Evolutionary conservation across 805 yeast genomes (phyloP), one percentile per base, ranked within the genome.

Genomic region (Candida taoyuanica): DNA sequence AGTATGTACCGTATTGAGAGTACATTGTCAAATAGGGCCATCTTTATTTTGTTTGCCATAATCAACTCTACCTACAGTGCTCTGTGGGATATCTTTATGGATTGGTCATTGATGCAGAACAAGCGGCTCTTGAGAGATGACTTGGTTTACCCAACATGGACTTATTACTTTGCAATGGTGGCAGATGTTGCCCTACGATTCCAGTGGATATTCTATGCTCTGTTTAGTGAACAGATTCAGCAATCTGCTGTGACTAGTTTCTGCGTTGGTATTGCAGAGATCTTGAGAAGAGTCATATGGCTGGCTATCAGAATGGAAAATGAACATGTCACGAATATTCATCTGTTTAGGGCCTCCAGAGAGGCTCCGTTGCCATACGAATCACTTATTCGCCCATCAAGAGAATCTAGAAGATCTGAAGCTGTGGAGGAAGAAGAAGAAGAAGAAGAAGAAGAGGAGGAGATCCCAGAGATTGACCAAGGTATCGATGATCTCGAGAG

Each of bases 31-130:
- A 50, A 60, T 17, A 68, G 81, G 39, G 76, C 76, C 0, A 66
- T 75, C 1, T 84, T 88, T 53, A 84, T 91, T 15, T 60, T 78
- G 0, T 74, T 88, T 64, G 96, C 95, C 0, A 56, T 74, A 0
- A 49, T 86, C 28, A 89, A 93, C 59, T 77, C 96, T 0, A 35
- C 80, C 1, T 74, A 74, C 53, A 72, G 89, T 24, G 61, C 83
- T 0, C 47, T 78, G 4, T 93, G 98, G 98, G 98, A 93, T 62
- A 65, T 93, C 5, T 65, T 89, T 29, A 87, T 93, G 95, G 98
- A 93, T 65, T 93, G 96, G 91, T 88, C 97, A 2, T 65, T 93
- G 52, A 69, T 84, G 40, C 96, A 86, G 58, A 65, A 76, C 20
- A 71, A 83, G 56, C 61, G 61, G 40, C 62, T 81, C 19, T 65